Conservation (phyloP, 2,329 filamentous ascomycete genomes). For the Colletotrichum echinochloae region DNA sequence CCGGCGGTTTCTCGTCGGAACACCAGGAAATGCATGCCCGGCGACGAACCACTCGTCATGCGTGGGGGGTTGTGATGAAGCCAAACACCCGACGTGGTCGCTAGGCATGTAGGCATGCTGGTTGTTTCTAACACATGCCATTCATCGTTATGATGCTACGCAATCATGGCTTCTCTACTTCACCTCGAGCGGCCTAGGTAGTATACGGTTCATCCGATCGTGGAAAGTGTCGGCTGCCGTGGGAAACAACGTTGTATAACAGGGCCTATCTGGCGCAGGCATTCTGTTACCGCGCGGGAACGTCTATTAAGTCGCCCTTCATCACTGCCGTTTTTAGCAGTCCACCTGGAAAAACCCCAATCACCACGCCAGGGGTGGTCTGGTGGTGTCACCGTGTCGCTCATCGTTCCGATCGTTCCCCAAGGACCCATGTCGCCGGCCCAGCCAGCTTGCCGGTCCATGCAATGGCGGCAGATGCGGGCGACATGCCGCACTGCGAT, state of each 20-base stretch:
- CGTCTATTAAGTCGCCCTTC: neutral
- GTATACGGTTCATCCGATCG: neutral
- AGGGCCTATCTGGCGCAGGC: neutral
- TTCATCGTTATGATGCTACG: neutral
- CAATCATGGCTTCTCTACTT: neutral
- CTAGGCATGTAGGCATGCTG: neutral
- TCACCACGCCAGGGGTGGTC: neutral
- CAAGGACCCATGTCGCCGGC: constrained; percentile 20
- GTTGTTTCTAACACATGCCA: neutral
- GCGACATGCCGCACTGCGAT: neutral
- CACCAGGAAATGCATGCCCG: neutral
- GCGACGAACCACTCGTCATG: neutral
- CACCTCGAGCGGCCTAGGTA: neutral
- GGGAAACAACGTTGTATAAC: neutral
- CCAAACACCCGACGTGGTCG: neutral
- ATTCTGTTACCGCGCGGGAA: neutral
- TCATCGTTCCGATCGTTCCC: neutral
- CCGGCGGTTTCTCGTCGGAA: neutral
- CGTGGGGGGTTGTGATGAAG: neutral
- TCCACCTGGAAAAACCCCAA: too few relatives aligned
- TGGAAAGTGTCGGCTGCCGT: too few relatives aligned
- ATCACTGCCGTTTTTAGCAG: too few relatives aligned
- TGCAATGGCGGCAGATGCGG: constrained; percentile 7
- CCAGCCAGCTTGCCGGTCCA: constrained; percentile 4
- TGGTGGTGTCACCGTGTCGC: neutral